Conservation (phyloP, 305 asterid species). For the Rubia balearica region DNA sequence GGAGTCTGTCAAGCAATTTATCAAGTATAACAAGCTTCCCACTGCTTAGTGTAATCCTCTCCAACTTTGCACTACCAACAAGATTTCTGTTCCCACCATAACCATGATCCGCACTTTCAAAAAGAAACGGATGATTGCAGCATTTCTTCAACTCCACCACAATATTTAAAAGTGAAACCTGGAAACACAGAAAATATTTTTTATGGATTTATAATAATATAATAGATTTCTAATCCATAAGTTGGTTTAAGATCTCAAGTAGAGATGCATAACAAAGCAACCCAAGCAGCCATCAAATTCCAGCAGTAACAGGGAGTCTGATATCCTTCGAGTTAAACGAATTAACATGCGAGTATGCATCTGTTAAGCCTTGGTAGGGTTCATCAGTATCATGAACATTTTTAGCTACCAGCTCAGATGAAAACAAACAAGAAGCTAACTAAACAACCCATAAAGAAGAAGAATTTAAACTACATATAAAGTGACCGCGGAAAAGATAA, state of each 20-base stretch:
- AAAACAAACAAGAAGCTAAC: neutral
- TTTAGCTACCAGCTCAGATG: neutral
- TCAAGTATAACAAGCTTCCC: constrained; percentile 96
- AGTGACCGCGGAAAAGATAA: neutral
- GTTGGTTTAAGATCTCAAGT: neutral
- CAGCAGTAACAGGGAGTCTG: neutral
- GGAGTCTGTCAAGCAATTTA: constrained; percentile 81
- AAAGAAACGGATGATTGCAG: constrained; percentile 97
- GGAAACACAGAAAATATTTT: constrained; percentile 25
- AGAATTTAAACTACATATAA: neutral
- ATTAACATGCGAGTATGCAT: neutral
- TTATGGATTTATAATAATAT: neutral
- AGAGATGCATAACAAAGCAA: neutral
- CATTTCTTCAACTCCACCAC: constrained; percentile 99
- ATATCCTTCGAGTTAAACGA: neutral
- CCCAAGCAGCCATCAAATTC: neutral
- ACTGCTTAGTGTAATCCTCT: constrained; percentile 85
- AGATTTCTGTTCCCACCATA: constrained; percentile 89
- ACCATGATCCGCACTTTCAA: constrained; percentile 99
- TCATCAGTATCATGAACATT: neutral
- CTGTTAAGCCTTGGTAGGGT: neutral
- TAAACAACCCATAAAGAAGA: neutral
- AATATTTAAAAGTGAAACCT: constrained; percentile 97
- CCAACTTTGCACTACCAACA: constrained; percentile 83
- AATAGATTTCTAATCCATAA: constrained; percentile 8